Conservation (phyloP, 495 filamentous ascomycete species). For the Glarea lozoyensis region DNA sequence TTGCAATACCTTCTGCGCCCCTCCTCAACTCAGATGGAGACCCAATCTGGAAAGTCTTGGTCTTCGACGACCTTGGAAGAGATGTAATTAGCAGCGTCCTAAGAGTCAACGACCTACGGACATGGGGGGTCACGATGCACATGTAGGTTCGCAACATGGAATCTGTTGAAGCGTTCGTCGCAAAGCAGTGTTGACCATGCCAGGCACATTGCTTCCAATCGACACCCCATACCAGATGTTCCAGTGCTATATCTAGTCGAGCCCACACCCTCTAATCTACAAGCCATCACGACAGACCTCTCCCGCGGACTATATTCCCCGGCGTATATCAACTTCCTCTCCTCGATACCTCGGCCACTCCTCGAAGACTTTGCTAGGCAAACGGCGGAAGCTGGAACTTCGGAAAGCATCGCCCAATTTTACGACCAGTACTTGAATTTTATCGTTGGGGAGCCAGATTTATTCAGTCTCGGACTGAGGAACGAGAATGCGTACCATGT, state of each 20-base stretch:
- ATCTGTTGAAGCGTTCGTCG: background rate
- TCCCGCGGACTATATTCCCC: constrained; percentile 82
- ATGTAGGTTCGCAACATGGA: constrained; percentile 41
- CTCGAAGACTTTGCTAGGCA: constrained; percentile 93
- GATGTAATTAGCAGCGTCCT: constrained; percentile 87
- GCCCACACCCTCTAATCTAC: constrained; percentile 70
- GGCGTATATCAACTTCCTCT: constrained; percentile 95
- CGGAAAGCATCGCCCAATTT: constrained; percentile 83
- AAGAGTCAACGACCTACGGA: constrained; percentile 82
- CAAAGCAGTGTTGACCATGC: constrained; percentile 10
- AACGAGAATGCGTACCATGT: constrained; percentile 83
- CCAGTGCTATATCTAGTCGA: constrained; percentile 94
- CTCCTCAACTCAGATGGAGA: constrained; percentile 85
- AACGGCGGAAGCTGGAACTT: constrained; percentile 72
- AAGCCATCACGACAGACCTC: constrained; percentile 79
- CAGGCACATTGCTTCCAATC: constrained; percentile 70
- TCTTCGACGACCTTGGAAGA: constrained; percentile 53
- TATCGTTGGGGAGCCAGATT: constrained; percentile 88
- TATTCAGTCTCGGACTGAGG: constrained; percentile 88
- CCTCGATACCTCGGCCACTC: constrained; percentile 82
- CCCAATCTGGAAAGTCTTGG: constrained; percentile 58
- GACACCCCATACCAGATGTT: constrained; percentile 92
- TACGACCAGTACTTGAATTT: constrained; percentile 99
- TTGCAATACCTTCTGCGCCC: constrained; percentile 61
- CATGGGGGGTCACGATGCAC: constrained; percentile 95